Base-by-base conservation (phyloP, 805 yeast genomes). In the Torulaspora maleeae region DNA sequence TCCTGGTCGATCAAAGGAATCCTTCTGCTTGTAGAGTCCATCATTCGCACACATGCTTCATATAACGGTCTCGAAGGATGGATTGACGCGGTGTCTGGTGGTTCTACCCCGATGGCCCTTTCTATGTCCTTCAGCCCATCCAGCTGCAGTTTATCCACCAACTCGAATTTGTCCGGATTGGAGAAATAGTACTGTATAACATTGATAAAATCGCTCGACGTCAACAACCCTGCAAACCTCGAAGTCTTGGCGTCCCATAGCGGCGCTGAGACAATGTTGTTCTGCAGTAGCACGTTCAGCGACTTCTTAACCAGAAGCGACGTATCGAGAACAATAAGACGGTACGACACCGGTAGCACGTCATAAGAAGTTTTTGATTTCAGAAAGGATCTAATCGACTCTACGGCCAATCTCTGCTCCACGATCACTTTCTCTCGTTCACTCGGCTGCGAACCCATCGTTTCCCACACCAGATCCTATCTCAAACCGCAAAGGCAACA, bases 261-360 rank as follows among this genome's bases (percentile, higher is more conserved):
- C 2, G 99, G 99, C 4, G 98, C 98, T 44, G 95, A 83, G 27
- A 93, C 97, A 59, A 93, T 88, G 62, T 87, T 86, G 66, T 93
- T 93, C 63, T 93, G 98, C 42, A 93, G 72, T 49, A 93, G 69
- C 24, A 95, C 90, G 53, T 88, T 89, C 59, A 93, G 73, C 4
- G 96, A 86, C 63, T 91, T 88, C 67, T 91, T 90, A 30, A 93
- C 95, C 45, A 88, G 70, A 38, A 93, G 71, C 5, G 96, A 80
- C 1, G 98, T 90, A 64, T 93, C 99, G 57, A 93, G 78, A 38
- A 93, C 98, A 45, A 93, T 85, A 58, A 93, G 75, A 56, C 97
- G 75, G 65, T 91, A 93, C 16, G 95, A 83, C 28, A 93, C 98
- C 2, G 99, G 99, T 34, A 93, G 74, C 17, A 93, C 99, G 60